Percentiles rank a stretch among this genome's conserved stretches.
Evolutionary conservation across 352 stramenopile genomes (phyloP).

Genomic region (Thalassiosira exigua): DNA sequence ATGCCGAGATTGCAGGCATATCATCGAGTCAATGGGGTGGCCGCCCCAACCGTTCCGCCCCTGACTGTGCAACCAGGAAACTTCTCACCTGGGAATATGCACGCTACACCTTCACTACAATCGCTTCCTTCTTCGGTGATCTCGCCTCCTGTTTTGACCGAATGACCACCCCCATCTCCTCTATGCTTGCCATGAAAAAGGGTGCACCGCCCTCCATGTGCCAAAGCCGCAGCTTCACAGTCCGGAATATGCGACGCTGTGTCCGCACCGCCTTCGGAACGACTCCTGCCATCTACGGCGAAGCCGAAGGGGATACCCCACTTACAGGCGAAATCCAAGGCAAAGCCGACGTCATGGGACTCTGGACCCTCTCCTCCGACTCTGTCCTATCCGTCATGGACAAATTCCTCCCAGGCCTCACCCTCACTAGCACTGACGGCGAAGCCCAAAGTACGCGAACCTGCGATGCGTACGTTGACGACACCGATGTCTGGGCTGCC

Average conservation of each 20-base stretch:
- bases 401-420: neutral
- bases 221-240: neutral
- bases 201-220: neutral
- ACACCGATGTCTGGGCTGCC: conserved; percentile 1
- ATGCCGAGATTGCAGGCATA: conserved; percentile 26
- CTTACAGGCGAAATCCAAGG: conserved; percentile 14
- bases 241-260: neutral
- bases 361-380: conserved; percentile 4
- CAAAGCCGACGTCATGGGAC: conserved; percentile 3
- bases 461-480: conserved; percentile 21
- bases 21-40: conserved; percentile 33
- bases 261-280: conserved; percentile 9
- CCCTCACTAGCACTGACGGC: neutral
- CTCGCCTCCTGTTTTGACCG: conserved; percentile 22
- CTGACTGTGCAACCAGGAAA: conserved; percentile 18
- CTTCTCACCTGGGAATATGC: conserved; percentile 27
- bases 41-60: conserved; percentile 3
- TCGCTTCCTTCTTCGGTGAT: conserved; percentile 8
- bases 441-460: conserved; percentile 4
- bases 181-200: conserved; percentile 2
- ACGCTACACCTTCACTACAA: conserved; percentile 1
- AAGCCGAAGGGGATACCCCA: neutral
- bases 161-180: conserved; percentile 6
- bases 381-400: neutral
- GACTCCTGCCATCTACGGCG: neutral